Evolutionary conservation across 169 alveolate genomes (phyloP).

Genomic region (Plasmodium gallinaceum): DNA sequence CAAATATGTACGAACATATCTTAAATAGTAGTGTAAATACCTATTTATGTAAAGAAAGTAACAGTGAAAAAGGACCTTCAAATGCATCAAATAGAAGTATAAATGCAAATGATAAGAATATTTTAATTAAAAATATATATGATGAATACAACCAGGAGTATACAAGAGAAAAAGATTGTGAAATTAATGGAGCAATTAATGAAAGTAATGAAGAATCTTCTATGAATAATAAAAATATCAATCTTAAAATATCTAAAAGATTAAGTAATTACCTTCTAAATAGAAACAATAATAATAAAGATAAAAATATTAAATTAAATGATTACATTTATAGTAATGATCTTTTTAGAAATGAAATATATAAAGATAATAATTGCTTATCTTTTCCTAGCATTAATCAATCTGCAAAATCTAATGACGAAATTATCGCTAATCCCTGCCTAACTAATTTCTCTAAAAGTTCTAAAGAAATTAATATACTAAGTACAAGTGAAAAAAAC

Average conservation of each 20-base stretch:
- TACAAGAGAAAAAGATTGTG: constrained; percentile 22
- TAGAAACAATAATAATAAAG: not conserved
- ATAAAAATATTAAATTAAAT: constrained; percentile 3
- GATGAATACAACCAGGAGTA: constrained; percentile 34
- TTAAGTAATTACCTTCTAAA: not conserved
- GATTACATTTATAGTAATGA: constrained; percentile 9
- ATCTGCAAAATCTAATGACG: not conserved
- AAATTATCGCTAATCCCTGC: not conserved
- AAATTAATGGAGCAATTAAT: constrained; percentile 25
- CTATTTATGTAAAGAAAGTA: not conserved
- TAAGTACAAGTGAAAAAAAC: not conserved
- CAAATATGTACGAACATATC: constrained; percentile 11
- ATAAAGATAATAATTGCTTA: not conserved
- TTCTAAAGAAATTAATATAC: not conserved
- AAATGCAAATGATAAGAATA: constrained; percentile 1
- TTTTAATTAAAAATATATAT: constrained; percentile 22
- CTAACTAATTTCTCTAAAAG: not conserved
- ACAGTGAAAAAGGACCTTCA: not conserved
- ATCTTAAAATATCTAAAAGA: not conserved
- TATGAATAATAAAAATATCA: constrained; percentile 13
- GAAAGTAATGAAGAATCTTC: not conserved
- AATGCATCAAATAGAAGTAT: constrained; percentile 8
- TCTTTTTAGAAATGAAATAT: not conserved
- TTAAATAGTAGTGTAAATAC: constrained; percentile 7
- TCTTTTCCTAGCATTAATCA: not conserved